These are phyloP conservation scores for Chaetomium globosum DNA, from an alignment of 2,329 filamentous ascomycete species.

Conservation along the genomic window DNA sequence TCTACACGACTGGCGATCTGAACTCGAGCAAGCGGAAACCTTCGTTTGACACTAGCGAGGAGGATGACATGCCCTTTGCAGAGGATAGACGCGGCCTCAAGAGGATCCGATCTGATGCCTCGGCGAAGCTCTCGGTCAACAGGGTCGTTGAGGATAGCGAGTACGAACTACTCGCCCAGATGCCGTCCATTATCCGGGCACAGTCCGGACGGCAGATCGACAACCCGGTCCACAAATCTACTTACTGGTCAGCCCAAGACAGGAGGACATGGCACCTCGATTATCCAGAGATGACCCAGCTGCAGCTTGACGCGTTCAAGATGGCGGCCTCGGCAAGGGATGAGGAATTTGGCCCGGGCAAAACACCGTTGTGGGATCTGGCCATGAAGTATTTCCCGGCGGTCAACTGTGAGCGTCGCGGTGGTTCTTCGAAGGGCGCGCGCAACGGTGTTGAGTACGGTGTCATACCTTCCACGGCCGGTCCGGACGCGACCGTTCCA, in stretches of 20 bases:
- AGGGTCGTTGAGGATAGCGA: constrained; percentile 46
- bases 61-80: constrained; percentile 45
- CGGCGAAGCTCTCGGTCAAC: constrained; percentile 44
- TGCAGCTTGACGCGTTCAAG: constrained; percentile 59
- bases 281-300: constrained; percentile 66
- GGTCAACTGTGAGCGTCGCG: constrained; percentile 34
- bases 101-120: constrained; percentile 55
- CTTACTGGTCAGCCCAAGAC: constrained; percentile 61
- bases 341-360: constrained; percentile 58
- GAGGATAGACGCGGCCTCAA: constrained; percentile 56
- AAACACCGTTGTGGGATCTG: constrained; percentile 56
- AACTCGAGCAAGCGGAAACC: constrained; percentile 61
- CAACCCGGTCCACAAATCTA: constrained; percentile 56
- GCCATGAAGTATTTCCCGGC: constrained; percentile 63
- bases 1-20: constrained; percentile 39
- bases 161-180: constrained; percentile 50
- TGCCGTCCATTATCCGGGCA: constrained; percentile 54
- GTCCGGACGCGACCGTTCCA: constrained; percentile 18
- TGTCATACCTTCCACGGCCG: constrained; percentile 27
- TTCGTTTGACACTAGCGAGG: constrained; percentile 55
- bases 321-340: constrained; percentile 53
- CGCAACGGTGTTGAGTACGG: constrained; percentile 6
- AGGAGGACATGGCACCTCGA: constrained; percentile 60
- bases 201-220: constrained; percentile 62
- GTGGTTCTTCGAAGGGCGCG: constrained; percentile 6